These are phyloP conservation scores for Peniophora sp. DNA, from an alignment of 1,284 basidiomycete genomes.

Conservation along the genomic window DNA sequence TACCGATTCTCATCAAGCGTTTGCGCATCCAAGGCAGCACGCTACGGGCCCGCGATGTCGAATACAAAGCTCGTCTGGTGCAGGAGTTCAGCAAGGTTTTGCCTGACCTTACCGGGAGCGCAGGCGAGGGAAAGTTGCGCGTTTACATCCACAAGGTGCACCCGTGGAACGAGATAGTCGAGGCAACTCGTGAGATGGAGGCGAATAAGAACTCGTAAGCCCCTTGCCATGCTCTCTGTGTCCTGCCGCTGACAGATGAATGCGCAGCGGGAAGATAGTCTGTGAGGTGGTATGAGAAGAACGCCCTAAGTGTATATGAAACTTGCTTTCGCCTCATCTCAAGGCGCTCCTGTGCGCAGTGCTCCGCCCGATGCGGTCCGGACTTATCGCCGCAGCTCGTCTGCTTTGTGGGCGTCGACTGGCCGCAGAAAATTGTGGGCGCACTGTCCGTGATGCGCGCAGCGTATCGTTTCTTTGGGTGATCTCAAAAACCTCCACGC, in stretches of 20 bases:
- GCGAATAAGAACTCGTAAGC: conserved; percentile 65
- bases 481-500: too few relatives aligned
- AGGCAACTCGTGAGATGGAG: conserved; percentile 85
- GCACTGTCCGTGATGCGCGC: too few relatives aligned
- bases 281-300: conserved; percentile 28
- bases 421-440: too few relatives aligned
- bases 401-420: too few relatives aligned
- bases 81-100: conserved; percentile 42
- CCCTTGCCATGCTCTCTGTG: not conserved
- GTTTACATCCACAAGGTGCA: conserved; percentile 80
- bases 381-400: too few relatives aligned
- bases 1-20: conserved; percentile 76
- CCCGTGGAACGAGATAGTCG: conserved; percentile 76
- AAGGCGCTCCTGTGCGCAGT: too few relatives aligned
- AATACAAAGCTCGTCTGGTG: conserved; percentile 80
- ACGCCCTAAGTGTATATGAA: too few relatives aligned
- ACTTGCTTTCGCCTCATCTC: too few relatives aligned
- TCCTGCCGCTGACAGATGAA: not conserved
- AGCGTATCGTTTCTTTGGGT: too few relatives aligned
- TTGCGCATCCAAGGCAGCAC: conserved; percentile 88
- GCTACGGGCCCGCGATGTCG: conserved; percentile 67
- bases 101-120: conserved; percentile 47
- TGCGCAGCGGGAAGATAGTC: conserved; percentile 51
- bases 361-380: too few relatives aligned
- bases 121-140: conserved; percentile 55